Evolutionary conservation across 371 early-diverging fungal species (phyloP).

Genomic region (Synchytrium microbalum): DNA sequence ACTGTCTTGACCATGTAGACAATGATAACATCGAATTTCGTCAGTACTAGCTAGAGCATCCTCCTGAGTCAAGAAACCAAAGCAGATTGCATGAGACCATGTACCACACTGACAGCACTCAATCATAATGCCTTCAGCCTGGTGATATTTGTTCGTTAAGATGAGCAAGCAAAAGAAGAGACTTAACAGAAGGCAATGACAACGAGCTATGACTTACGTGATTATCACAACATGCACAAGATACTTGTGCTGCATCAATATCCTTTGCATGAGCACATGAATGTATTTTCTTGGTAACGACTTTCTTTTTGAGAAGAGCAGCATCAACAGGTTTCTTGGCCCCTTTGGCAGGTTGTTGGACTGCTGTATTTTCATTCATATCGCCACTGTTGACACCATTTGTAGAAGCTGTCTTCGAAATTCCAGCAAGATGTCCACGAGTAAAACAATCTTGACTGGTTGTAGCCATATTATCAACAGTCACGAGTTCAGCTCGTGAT

Average conservation of each 20-base stretch:
- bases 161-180: not conserved
- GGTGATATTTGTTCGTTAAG: not conserved
- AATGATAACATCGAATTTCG: not conserved
- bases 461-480: not conserved
- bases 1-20: not conserved
- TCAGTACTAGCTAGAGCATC: not conserved
- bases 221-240: not conserved
- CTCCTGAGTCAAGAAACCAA: not conserved
- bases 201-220: not conserved
- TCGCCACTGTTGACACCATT: not conserved
- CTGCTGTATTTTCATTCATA: not conserved
- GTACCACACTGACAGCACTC: not conserved
- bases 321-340: not conserved
- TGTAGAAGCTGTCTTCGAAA: not conserved
- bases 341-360: not conserved
- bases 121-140: not conserved
- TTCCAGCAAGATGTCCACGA: not conserved
- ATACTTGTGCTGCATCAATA: not conserved
- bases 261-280: not conserved
- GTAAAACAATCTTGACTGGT: not conserved
- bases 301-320: not conserved
- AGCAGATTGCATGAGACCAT: not conserved
- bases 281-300: not conserved
- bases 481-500: not conserved
- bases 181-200: not conserved